These are phyloP conservation scores for Exophiala phaeomuriformis DNA, from an alignment of 2,329 filamentous ascomycete species.

Conservation along the genomic window DNA sequence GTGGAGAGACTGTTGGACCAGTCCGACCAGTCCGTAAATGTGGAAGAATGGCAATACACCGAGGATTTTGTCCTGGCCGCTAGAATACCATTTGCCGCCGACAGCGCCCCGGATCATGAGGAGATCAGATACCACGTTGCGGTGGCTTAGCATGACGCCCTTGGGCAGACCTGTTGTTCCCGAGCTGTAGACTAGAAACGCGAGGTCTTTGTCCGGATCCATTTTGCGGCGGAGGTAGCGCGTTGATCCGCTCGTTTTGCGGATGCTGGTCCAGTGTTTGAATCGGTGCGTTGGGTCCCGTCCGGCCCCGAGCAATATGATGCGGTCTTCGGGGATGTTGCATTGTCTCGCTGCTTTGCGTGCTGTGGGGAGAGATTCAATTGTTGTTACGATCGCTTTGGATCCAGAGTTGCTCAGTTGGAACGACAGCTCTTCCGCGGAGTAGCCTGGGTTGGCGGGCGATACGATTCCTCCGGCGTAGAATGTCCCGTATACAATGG, in stretches of 20 bases:
- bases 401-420: conserved; percentile 73
- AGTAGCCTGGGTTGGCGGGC: conserved; percentile 83
- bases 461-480: conserved; percentile 78
- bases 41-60: conserved; percentile 86
- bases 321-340: conserved; percentile 63
- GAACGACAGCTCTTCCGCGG: conserved; percentile 71
- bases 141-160: conserved; percentile 79
- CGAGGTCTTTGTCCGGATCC: conserved; percentile 63
- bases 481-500: conserved; percentile 67
- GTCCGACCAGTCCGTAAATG: conserved; percentile 73
- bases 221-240: conserved; percentile 56
- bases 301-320: conserved; percentile 71
- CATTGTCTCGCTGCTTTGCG: conserved; percentile 60
- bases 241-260: conserved; percentile 55
- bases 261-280: conserved; percentile 69
- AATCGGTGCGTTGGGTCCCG: conserved; percentile 52
- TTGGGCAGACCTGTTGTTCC: conserved; percentile 90
- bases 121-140: conserved; percentile 72
- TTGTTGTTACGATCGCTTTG: conserved; percentile 68
- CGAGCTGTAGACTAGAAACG: conserved; percentile 80
- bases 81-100: conserved; percentile 42
- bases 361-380: conserved; percentile 57
- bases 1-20: conserved; percentile 63
- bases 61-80: conserved; percentile 63
- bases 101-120: conserved; percentile 51